A percentile compares a stretch with the other conserved stretches of the same genome.
These are phyloP conservation scores for Orbilia ellipsospora DNA, from an alignment of 2,329 filamentous ascomycete species.

Conservation along the genomic window DNA sequence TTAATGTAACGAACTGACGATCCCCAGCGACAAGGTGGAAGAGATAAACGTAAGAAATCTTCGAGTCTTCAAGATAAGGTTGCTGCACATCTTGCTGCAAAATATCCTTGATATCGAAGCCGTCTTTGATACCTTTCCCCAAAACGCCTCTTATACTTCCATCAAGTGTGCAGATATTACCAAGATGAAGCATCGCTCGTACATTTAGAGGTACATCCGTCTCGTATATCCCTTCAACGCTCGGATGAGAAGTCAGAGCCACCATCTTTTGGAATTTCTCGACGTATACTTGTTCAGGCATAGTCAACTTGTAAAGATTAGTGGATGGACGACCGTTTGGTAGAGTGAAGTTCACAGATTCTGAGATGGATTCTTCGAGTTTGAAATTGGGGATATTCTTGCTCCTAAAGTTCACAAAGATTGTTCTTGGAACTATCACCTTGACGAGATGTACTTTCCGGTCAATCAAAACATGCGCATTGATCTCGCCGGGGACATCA, in stretches of 20 bases:
- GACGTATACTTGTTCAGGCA: slow-evolving; percentile 88
- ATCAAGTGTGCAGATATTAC: slow-evolving; percentile 92
- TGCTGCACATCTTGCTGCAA: slow-evolving; percentile 63
- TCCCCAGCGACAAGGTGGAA: slow-evolving; percentile 94
- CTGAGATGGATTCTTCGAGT: slow-evolving; percentile 84
- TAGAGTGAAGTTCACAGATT: slow-evolving; percentile 91
- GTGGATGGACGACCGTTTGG: slow-evolving; percentile 95
- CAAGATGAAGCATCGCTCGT: slow-evolving; percentile 86
- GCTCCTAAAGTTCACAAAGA: slow-evolving; percentile 91
- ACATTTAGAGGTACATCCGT: slow-evolving; percentile 88
- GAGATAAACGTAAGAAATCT: slow-evolving; percentile 86
- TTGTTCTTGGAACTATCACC: slow-evolving; percentile 84
- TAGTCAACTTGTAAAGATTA: slow-evolving; percentile 92
- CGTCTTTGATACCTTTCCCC: slow-evolving; percentile 90
- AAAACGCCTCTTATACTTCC: slow-evolving; percentile 89
- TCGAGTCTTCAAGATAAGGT: slow-evolving; percentile 78
- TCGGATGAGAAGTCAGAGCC: slow-evolving; percentile 86
- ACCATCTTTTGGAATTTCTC: slow-evolving; percentile 79
- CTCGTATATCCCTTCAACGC: slow-evolving; percentile 97
- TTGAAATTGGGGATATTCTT: slow-evolving; percentile 89
- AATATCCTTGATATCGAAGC: slow-evolving; percentile 85
- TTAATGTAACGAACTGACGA: slow-evolving; percentile 90
- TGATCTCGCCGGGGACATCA: slow-evolving; percentile 85
- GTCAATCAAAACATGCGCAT: slow-evolving; percentile 91
- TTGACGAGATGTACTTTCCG: slow-evolving; percentile 89